Evolutionary conservation across 2,329 filamentous ascomycete genomes (phyloP), one percentile per base, ranked within the genome.

Genomic region (Volutella citrinella): DNA sequence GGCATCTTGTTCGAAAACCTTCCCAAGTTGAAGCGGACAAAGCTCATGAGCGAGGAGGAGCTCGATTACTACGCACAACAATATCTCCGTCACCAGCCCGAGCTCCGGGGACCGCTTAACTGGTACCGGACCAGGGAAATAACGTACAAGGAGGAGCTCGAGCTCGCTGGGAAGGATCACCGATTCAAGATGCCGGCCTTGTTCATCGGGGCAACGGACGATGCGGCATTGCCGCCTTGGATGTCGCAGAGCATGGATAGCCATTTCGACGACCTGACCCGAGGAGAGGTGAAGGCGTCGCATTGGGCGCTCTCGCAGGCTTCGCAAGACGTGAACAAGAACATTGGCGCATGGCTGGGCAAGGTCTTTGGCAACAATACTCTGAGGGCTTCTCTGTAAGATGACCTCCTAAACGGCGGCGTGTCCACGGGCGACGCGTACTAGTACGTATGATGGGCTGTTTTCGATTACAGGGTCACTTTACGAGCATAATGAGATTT

Each of bases 251-350:
- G 76, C 1, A 95, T 95, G 87, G 80, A 80, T 14, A 67, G 70
- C 45, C 65, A 68, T 43, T 78, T 91, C 40, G 74, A 76, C 4
- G 72, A 78, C 28, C 61, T 94, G 52, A 84, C 76, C 7, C 70
- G 73, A 40, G 72, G 65, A 8, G 77, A 85, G 56, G 82, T 95
- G 7, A 34, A 81, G 21, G 74, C 83, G 0, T 69, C 73, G 13
- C 93, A 97, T 63, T 97, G 91, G 91, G 86, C 83, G 27, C 64
- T 95, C 56, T 82, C 79, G 69, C 78, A 95, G 68, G 77, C 76
- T 44, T 73, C 83, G 0, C 75, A 71, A 15, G 77, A 83, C 49
- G 77, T 87, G 4, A 96, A 96, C 60, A 59, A 56, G 30, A 66
- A 80, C 40, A 70, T 95, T 48, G 70, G 66, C 36, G 69, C 74